Base-by-base conservation (phyloP, 495 filamentous ascomycete species). In the Daldinia concentrica region DNA sequence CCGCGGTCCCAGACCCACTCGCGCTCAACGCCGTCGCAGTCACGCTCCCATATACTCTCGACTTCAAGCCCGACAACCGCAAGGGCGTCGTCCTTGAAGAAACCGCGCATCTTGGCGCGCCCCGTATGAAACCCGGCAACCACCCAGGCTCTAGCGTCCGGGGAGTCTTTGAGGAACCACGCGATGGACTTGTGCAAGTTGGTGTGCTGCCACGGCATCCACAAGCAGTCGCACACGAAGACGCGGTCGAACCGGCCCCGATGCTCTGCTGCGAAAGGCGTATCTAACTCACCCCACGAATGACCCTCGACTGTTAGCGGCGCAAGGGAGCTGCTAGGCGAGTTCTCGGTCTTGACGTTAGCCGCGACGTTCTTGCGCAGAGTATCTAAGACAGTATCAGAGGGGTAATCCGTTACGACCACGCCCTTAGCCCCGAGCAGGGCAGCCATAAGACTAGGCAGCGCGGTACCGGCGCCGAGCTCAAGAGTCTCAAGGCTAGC, bases 81-180 rank as follows among this genome's bases (percentile, higher is more conserved):
- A 3, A 86, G 83, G n/a, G 80, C 82, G 41, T 89, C 86, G 30
- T 51, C 68, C n/a, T 81, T 84, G 76, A 95, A 95, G 80, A 97
- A 97, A 0, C 78, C 79, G 1, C 83, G 84, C 77, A 97, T 84
- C 74, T 90, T 91, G 8, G 79, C 82, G 50, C 94, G 82, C 0
- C 93, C 93, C 0, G 94, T 97, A 79, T 98, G 94, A 71, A 97
- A 95, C 0, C 91, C 92, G 0, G 89, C 90, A 19, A 94, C 83
- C 8, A 91, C 86, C 83, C 89, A 91, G 8, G 91, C 85, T 36
- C 85, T 77, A 0, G 90, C 89, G 1, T 76, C 75, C 0, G 32
- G 8, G 3, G 82, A 84, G 6, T 68, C 69, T 14, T 57, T 65
- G 37, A 97, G 84, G 78, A 97, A 95, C 80, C 90, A 90, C 12